Evolutionary conservation across 352 stramenopile species (phyloP), one percentile per base, ranked within the genome.

Genomic region (Globisporangium parvum): DNA sequence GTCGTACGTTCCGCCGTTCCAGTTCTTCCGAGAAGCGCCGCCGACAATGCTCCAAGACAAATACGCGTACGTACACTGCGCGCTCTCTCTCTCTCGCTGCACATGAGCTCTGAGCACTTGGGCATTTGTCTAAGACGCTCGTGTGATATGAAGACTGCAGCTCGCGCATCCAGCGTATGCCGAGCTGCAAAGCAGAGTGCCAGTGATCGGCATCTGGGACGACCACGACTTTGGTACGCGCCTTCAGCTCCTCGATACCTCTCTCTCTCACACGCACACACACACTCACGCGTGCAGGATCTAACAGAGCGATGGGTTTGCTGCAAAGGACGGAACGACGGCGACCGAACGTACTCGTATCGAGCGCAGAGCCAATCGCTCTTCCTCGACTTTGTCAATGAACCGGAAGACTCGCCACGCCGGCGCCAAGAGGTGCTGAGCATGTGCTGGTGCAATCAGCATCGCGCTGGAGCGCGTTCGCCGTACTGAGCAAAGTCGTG

Each of bases 151-250:
- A 35, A 93, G 83, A 14, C 85, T 80, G 31, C 66, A 86, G 56
- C 41, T 80, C 28, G 66, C 67, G 4, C 82, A 91, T 54, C 66
- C 77, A 5, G 76, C 88, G 51, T 93, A 93, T 65, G 62, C 54
- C 10, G 49, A 63, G 49, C 84, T 94, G 31, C 67, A 71, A 8
- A 70, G 68, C 39, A 69, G 45, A 42, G 88, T 76, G 50, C 85
- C 85, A 10, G 74, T 91, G 44, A 89, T 94, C 46, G 85, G 78
- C n/a, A 87, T 90, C 55, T 94, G 85, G 85, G 82, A 96, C 61
- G 88, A 96, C 67, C 87, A 96, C 58, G 88, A 96, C 63, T 96
- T 90, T 52, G 88, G 88, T 20, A 88, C 89, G 47, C 14, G 39
- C 9, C 39, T 20, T 45, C 39, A 31, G 26, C 26, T 31, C 6